Evolutionary conservation across 2,329 filamentous ascomycete species (phyloP), one percentile per base, ranked within the genome.

Genomic region (Phyllosticta capitalensis): DNA sequence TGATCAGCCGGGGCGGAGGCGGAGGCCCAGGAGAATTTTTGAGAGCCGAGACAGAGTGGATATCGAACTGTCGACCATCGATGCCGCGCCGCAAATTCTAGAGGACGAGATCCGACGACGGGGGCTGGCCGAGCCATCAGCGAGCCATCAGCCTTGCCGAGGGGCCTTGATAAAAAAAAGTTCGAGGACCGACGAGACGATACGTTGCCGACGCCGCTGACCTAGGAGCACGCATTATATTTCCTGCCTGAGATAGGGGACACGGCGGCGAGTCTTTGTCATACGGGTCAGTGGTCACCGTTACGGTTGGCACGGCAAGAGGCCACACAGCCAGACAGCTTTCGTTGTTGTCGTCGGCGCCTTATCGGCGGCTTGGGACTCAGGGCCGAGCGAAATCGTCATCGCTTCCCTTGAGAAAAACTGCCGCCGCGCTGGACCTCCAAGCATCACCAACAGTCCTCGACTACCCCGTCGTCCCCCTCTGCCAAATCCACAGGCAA

Each of bases 401-500:
- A 59, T 59, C 50, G 56, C 56, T 58, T 51, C 56, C 9, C 30
- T 24, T 55, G 53, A 59, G 54, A 59, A 59, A 59, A 59, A 59
- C 26, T 28, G 30, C 38, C 57, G 52, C 52, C 22, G 20, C 21
- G 30, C 51, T 59, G 19, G n/a, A 20, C n/a, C 53, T n/a, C n/a
- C n/a, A n/a, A 26, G 7, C 57, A 51, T 24, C 38, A 30, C 28
- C 52, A 51, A 45, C 45, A 12, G n/a, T n/a, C n/a, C n/a, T n/a
- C n/a, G n/a, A n/a, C n/a, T n/a, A n/a, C n/a, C n/a, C n/a, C n/a
- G n/a, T n/a, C n/a, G n/a, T 20, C 14, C 38, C 38, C 45, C 52
- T 50, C 51, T 24, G 51, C 49, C 57, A 51, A 19, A 38, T 45
- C 52, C 45, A 54, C 52, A 45, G n/a, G 57, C 52, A 52, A 54